phyloP scores from a whole-genome alignment of 2,329 filamentous ascomycete species.

The Cercospora brassicicola region DNA sequence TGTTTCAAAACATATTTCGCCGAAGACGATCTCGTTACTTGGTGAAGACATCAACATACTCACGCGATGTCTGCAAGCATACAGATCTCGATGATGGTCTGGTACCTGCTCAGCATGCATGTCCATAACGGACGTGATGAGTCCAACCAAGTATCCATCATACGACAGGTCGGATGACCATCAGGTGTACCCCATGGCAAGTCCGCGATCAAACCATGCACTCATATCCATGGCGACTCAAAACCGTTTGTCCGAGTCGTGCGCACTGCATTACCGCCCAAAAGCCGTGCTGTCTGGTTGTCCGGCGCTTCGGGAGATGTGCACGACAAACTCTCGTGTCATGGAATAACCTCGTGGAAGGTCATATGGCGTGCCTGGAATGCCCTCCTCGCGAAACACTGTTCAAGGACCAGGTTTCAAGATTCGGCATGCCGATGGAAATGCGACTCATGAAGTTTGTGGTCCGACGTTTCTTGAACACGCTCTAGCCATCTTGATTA shows the following conservation, averaged over 20 bases:
- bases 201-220: neutral
- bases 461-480: neutral
- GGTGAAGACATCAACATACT: neutral
- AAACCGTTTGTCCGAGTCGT: slow-evolving; percentile 2
- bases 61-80: neutral
- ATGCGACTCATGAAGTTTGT: neutral
- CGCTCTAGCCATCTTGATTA: neutral
- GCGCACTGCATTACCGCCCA: slow-evolving; percentile 8
- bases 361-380: neutral
- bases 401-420: slow-evolving; percentile 5
- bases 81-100: neutral
- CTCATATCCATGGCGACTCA: neutral
- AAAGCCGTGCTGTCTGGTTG: slow-evolving; percentile 9
- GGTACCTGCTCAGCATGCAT: neutral
- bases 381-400: neutral
- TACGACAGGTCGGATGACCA: neutral
- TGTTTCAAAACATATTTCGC: neutral
- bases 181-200: neutral
- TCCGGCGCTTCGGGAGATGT: slow-evolving; percentile 4
- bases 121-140: neutral
- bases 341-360: neutral
- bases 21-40: neutral
- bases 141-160: neutral
- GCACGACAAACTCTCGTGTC: neutral
- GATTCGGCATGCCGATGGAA: slow-evolving; percentile 5